Evolutionary conservation across 257 asterid species (phyloP), one percentile per base, ranked within the genome.

Genomic region (Solanum okadae): DNA sequence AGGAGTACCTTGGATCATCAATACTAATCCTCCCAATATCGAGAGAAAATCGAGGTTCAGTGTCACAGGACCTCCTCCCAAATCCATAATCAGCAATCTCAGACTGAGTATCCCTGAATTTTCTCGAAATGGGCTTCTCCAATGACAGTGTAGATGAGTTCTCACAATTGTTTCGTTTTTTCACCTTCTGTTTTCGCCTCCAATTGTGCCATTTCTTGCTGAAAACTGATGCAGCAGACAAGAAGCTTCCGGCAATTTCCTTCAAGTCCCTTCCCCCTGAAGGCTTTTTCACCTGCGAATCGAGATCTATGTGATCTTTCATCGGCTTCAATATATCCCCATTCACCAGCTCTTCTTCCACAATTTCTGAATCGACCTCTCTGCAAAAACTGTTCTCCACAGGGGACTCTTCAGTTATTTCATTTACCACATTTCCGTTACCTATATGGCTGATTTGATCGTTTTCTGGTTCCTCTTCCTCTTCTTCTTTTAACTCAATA

Each of bases 161-260:
- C 42, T 88, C 94, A 16, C 94, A 95, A 87, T 86, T 88, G 63
- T 83, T 86, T 20, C 90, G 93, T 90, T 94, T 96, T 92, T 95
- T 94, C 8, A 86, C 91, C 93, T 96, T 96, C 91, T 96, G 99
- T 87, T 95, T 95, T 31, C 91, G 91, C 92, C 98, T 94, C 99
- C 98, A 96, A 6, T 93, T 93, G 15, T 93, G 93, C 99, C 98
- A 96, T 93, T 94, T 96, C 94, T 95, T 95, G 92, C 98, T 94
- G 84, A 96, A 95, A 86, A 95, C 98, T 0, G 98, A 95, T 2
- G 98, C 98, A 7, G 99, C 99, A 0, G 97, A 91, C 96, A 95
- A 93, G 79, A 96, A 92, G 33, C 91, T 90, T 35, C 93, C 93
- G 0, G 93, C 93, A 14, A 91, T 91, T 68, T 91, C 92, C 89